Evolutionary conservation across 2,329 filamentous ascomycete species (phyloP).

Genomic region (Sclerotinia spermophila): DNA sequence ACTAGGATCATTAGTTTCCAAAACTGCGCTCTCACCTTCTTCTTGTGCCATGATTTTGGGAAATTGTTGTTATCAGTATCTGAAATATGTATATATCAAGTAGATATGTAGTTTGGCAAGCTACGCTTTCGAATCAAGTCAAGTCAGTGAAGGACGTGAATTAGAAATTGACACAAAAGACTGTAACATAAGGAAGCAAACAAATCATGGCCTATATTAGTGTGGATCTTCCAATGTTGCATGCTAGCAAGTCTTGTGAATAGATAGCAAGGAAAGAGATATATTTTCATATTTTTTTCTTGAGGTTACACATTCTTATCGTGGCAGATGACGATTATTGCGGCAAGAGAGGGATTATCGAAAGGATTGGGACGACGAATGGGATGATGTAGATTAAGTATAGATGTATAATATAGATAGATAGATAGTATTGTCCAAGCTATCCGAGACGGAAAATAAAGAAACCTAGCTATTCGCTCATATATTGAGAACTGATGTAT

Average conservation of each 20-base stretch:
- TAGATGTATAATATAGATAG: too few species aligned
- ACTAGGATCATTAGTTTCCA: conserved; percentile 30
- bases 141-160: not conserved
- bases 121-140: not conserved
- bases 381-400: not conserved
- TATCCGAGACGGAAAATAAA: not conserved
- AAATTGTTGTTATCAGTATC: not conserved
- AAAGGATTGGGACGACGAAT: conserved; percentile 1
- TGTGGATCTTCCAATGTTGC: not conserved
- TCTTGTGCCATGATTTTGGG: conserved; percentile 18
- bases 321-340: not conserved
- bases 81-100: not conserved
- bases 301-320: conserved; percentile 1
- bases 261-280: not conserved
- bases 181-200: not conserved
- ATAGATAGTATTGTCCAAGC: not conserved
- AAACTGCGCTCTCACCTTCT: conserved; percentile 16
- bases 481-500: not conserved
- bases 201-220: not conserved
- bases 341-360: not conserved
- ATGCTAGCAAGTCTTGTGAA: not conserved
- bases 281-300: not conserved
- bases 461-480: not conserved
- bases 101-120: not conserved
- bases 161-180: not conserved